Percentiles rank a stretch among this genome's conserved stretches.
phyloP scores from a whole-genome alignment of 495 filamentous ascomycete genomes.

The Sordaria brevicollis region DNA sequence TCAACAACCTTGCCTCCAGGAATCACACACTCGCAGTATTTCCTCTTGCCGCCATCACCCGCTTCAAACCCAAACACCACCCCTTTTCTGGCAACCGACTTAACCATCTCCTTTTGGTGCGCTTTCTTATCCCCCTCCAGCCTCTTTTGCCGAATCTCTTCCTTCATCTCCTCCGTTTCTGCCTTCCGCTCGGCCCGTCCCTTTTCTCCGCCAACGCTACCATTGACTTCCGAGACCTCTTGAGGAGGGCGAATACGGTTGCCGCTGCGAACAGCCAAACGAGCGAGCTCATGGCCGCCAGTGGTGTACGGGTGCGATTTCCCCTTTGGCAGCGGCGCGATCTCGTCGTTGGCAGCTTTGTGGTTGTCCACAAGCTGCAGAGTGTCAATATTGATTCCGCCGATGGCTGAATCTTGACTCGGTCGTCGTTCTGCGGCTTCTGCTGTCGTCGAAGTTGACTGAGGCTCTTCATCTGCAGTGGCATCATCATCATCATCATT shows the following conservation, averaged over 20 bases:
- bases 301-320: neutral
- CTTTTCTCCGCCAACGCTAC: slow-evolving; percentile 33
- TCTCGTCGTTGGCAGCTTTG: neutral
- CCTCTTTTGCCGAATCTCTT: slow-evolving; percentile 18
- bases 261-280: slow-evolving; percentile 8
- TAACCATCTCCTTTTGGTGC: slow-evolving; percentile 31
- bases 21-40: slow-evolving; percentile 23
- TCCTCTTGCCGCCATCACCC: slow-evolving; percentile 2
- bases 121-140: slow-evolving; percentile 9
- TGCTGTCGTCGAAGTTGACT: neutral
- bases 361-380: neutral
- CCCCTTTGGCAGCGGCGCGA: neutral
- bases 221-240: slow-evolving; percentile 27
- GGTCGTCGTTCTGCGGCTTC: neutral
- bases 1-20: slow-evolving; percentile 30
- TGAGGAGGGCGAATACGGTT: slow-evolving; percentile 27
- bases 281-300: neutral
- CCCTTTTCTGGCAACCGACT: slow-evolving; percentile 31
- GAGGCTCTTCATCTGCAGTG: neutral
- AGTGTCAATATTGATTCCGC: neutral
- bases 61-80: slow-evolving; percentile 35
- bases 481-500: neutral
- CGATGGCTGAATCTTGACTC: neutral
- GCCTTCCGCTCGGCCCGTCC: slow-evolving; percentile 28
- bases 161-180: slow-evolving; percentile 26